Evolutionary conservation across 345 rosid genomes (phyloP).

Genomic region (Salix caprea): DNA sequence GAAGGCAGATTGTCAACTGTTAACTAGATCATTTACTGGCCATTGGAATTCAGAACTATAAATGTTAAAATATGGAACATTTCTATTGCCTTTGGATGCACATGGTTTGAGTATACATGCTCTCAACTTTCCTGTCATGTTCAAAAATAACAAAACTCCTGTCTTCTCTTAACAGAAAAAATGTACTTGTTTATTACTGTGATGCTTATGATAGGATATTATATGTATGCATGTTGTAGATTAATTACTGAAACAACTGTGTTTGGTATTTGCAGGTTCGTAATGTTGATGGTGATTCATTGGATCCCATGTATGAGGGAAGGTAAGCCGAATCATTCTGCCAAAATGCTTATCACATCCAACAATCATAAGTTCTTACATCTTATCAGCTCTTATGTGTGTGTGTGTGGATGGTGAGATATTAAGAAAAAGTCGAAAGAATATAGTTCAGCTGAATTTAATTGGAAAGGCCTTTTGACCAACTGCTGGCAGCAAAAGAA

Average conservation of each 20-base stretch:
- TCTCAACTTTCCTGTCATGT: neutral
- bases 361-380: neutral
- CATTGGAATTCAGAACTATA: neutral
- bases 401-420: neutral
- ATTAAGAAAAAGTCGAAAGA: neutral
- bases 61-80: neutral
- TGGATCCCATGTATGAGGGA: conserved; percentile 85
- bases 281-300: conserved; percentile 55
- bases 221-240: neutral
- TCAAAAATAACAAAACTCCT: neutral
- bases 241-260: neutral
- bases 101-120: neutral
- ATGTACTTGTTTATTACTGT: neutral
- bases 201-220: neutral
- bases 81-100: neutral
- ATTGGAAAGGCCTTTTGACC: neutral
- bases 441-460: neutral
- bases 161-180: neutral
- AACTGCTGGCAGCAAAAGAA: neutral
- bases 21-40: neutral
- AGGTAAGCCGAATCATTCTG: conserved; percentile 40
- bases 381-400: neutral
- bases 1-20: neutral
- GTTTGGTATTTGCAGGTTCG: conserved; percentile 56
- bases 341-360: neutral